These are phyloP conservation scores for Aspergillus piperis DNA, from an alignment of 2,329 filamentous ascomycete species.

Conservation along the genomic window DNA sequence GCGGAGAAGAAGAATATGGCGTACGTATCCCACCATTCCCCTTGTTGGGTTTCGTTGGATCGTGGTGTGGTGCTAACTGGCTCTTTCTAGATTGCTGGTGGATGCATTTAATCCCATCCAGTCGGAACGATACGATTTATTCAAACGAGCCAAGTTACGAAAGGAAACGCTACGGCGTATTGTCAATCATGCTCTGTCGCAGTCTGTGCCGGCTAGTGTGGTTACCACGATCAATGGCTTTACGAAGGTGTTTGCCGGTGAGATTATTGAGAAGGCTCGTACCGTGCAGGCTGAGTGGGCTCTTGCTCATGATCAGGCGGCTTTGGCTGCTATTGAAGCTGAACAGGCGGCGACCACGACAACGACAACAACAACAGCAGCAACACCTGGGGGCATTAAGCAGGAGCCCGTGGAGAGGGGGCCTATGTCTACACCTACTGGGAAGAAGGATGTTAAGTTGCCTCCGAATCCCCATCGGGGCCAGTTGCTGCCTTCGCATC, in stretches of 20 bases:
- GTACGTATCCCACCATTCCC: slow-evolving; percentile 25
- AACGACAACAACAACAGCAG: slow-evolving; percentile 23
- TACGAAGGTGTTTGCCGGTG: slow-evolving; percentile 67
- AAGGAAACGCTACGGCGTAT: slow-evolving; percentile 56
- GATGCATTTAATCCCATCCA: slow-evolving; percentile 52
- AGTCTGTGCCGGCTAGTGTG: slow-evolving; percentile 65
- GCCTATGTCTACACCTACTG: neutral
- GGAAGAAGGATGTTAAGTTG: slow-evolving; percentile 29
- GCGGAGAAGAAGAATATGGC: slow-evolving; percentile 55
- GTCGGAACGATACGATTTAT: slow-evolving; percentile 51
- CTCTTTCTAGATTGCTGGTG: slow-evolving; percentile 42
- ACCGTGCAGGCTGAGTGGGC: slow-evolving; percentile 60
- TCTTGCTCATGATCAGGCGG: slow-evolving; percentile 53
- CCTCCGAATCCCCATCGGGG: slow-evolving; percentile 50
- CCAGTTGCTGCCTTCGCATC: slow-evolving; percentile 50
- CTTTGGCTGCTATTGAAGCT: slow-evolving; percentile 57
- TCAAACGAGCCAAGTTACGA: slow-evolving; percentile 52
- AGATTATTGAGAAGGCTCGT: slow-evolving; percentile 65
- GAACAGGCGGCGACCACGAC: slow-evolving; percentile 53
- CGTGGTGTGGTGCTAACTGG: neutral
- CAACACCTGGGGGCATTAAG: slow-evolving; percentile 19
- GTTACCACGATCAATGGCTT: slow-evolving; percentile 66
- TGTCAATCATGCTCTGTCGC: slow-evolving; percentile 67
- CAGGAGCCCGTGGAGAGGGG: slow-evolving; percentile 26
- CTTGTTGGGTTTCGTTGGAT: no score